Base-by-base conservation (phyloP, 108 stramenopile genomes). In the Fistulifera pelliculosa region DNA sequence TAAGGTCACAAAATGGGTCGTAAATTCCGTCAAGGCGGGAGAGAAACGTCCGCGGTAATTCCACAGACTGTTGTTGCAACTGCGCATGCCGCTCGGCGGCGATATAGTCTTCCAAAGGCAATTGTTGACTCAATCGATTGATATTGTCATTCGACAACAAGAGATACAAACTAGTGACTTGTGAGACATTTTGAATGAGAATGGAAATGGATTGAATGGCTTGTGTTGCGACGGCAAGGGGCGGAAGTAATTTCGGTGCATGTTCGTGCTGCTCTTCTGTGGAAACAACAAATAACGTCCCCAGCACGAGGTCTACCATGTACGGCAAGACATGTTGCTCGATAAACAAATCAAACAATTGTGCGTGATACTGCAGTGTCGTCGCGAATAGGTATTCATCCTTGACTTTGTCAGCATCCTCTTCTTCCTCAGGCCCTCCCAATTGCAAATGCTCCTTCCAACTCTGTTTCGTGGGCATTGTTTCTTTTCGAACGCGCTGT, bases 131-230 rank as follows among this genome's bases (percentile, higher is more conserved):
- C 26, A 92, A 65, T n/a, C 83, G 71, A 45, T 85, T 92, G 50
- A 92, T 64, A 41, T 75, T 68, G 65, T 87, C 83, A 68, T 85
- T 87, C 39, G 83, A 85, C 17, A 92, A 60, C 12, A 92, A 62
- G 49, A 87, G 74, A 49, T 85, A 92, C 25, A 92, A 62, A 10
- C 83, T 83, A 1, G 90, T 92, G 8, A 80, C 81, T 31, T 77
- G 76, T n/a, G 74, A 79, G 2, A 87, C 90, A 47, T 92, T 92
- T 64, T 92, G 90, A 2, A 92, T 72, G 39, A 92, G 61, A 61
- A 92, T 92, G 43, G 85, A 87, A 22, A 83, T 66, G 47, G 81
- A 81, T 69, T 92, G 90, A 25, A 92, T 56, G 10, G 79, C 81
- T 69, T 92, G 90, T 1, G 76, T 85, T 12, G 90, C 90, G 28